phyloP scores from a whole-genome alignment of 2,329 filamentous ascomycete species.

The Aspergillus versicolor region DNA sequence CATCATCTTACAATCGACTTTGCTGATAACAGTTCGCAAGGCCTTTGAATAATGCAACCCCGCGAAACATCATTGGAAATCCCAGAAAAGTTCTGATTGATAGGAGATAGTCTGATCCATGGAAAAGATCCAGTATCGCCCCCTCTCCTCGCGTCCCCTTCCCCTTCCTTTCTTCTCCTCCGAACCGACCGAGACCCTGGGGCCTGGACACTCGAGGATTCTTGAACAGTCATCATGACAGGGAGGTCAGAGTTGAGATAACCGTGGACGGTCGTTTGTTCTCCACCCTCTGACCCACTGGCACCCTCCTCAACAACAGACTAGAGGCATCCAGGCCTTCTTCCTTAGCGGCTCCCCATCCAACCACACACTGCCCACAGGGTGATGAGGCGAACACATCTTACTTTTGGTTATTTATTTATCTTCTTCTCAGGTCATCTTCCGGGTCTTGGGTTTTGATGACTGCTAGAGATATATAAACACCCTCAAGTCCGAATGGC shows the following conservation, averaged over 20 bases:
- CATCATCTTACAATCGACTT: slow-evolving; percentile 1
- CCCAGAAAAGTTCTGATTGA: not conserved
- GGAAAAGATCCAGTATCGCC: not conserved
- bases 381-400: slow-evolving; percentile 6
- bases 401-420: not conserved
- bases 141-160: not conserved
- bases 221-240: slow-evolving; percentile 6
- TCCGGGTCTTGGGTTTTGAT: not conserved
- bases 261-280: slow-evolving; percentile 1
- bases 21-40: not conserved
- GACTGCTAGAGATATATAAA: not conserved
- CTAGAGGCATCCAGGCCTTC: slow-evolving; percentile 3
- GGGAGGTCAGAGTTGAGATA: slow-evolving; percentile 9
- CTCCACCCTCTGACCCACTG: slow-evolving; percentile 11
- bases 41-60: not conserved
- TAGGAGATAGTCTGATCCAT: slow-evolving; percentile 5
- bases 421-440: not conserved
- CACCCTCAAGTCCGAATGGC: not conserved
- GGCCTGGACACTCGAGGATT: not conserved
- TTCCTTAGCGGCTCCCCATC: not conserved
- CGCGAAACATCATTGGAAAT: not conserved
- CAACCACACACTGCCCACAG: slow-evolving; percentile 4
- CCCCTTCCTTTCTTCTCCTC: not conserved
- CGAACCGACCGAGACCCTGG: not conserved
- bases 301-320: not conserved